Base-by-base conservation (phyloP, 805 yeast species). In the Candida palmyrensis region DNA sequence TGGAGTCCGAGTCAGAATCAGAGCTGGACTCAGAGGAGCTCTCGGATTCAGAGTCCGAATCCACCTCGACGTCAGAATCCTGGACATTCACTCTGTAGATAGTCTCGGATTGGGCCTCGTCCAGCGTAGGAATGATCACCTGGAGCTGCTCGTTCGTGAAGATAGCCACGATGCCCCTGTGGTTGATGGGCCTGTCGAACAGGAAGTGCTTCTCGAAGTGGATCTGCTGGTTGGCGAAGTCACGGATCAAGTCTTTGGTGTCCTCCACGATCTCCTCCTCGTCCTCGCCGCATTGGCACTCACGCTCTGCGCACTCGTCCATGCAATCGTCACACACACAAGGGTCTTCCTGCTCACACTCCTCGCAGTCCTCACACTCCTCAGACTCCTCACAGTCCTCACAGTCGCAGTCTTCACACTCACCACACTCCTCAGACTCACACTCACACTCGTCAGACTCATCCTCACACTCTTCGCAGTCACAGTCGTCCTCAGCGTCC, bases 231-330 rank as follows among this genome's bases (percentile, higher is more conserved):
- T 64, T 59, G 32, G 48, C 43, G 47, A 51, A 65, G 22, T 64
- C 68, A 40, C 52, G 47, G 34, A 64, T 66, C 30, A 66, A 52
- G 18, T 48, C 39, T 40, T 53, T 45, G 10, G 67, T 61, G 30
- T 66, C 72, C 42, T 66, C 71, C 42, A 47, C 42, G 15, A 66
- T 44, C 45, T 65, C 71, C 45, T 61, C 67, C 17, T 63, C 69
- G 10, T 39, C 43, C 15, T 46, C 47, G 11, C 23, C 23, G 23
- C 23, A 21, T 11, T 21, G 9, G 23, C 10, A 9, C 11, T 21
- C 23, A n/a, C n/a, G n/a, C 11, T 35, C 36, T 20, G 30, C 32
- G n/a, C 30, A 20, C 24, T 41, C 38, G 30, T 27, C 18, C 27
- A 25, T 27, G 11, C 13, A 21, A 9, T 27, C 25, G 16, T 29